These are phyloP conservation scores for Suhomyces sp. DNA, from an alignment of 805 yeast species.

Conservation along the genomic window DNA sequence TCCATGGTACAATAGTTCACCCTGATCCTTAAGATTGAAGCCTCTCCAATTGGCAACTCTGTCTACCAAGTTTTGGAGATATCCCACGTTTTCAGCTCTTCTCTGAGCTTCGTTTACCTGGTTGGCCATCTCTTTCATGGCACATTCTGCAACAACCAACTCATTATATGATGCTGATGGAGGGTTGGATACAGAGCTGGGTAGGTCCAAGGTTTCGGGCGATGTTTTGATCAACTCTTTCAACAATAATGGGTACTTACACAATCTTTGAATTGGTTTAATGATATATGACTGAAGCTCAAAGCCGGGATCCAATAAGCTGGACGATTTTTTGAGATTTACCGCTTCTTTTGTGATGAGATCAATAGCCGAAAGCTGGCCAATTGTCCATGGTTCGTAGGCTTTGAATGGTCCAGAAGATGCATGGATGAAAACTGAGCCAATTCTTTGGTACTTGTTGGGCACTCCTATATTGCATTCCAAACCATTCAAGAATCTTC, in stretches of 20 bases:
- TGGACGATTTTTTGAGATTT: constrained; percentile 52
- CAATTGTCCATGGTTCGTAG: constrained; percentile 93
- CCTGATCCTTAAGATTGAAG: constrained; percentile 72
- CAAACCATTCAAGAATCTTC: constrained; percentile 80
- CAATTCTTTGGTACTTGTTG: constrained; percentile 75
- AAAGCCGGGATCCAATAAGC: constrained; percentile 74
- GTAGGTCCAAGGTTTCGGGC: constrained; percentile 29
- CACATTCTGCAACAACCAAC: constrained; percentile 62
- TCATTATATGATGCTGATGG: constrained; percentile 51
- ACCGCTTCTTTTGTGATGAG: constrained; percentile 63
- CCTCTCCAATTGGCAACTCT: constrained; percentile 93
- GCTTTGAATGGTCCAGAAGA: constrained; percentile 75
- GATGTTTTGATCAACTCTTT: constrained; percentile 70
- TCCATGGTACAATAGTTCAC: constrained; percentile 78
- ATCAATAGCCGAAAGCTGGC: constrained; percentile 84
- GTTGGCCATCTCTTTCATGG: constrained; percentile 80
- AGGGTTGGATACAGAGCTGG: constrained; percentile 3
- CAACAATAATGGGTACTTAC: constrained; percentile 86
- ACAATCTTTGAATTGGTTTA: constrained; percentile 94
- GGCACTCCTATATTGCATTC: constrained; percentile 84
- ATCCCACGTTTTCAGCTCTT: constrained; percentile 78
- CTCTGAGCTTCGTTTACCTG: constrained; percentile 93
- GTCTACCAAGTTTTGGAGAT: constrained; percentile 62
- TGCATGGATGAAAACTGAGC: constrained; percentile 82
- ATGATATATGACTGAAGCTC: constrained; percentile 86